These are phyloP conservation scores for Apiotrichum brassicae DNA, from an alignment of 1,284 basidiomycete genomes.

Conservation along the genomic window DNA sequence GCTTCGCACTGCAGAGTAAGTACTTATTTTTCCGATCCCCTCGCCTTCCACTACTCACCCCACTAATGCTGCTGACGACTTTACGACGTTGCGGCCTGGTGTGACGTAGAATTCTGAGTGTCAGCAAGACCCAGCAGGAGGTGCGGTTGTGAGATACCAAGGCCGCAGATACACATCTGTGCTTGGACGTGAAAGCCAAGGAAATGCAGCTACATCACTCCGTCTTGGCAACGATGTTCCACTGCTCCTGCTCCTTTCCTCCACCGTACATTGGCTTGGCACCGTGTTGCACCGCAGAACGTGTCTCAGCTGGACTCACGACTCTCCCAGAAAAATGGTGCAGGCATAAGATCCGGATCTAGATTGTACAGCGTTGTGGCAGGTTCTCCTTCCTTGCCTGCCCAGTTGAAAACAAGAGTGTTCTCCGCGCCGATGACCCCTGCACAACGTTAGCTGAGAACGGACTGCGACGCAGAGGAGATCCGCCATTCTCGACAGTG, in stretches of 20 bases:
- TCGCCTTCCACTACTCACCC: background rate
- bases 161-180: no score
- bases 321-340: slow-evolving; percentile 1
- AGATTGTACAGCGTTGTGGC: background rate
- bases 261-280: background rate
- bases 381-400: background rate
- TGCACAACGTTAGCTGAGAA: no score
- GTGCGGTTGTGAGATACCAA: no score
- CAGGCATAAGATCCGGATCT: background rate
- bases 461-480: no score
- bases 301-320: background rate
- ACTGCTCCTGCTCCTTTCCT: no score
- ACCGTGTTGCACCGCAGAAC: background rate
- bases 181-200: no score
- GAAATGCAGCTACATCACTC: no score
- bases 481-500: no score
- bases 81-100: background rate
- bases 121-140: no score
- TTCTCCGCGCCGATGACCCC: slow-evolving; percentile 1
- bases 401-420: background rate
- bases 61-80: background rate
- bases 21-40: no score
- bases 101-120: background rate
- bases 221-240: no score
- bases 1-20: background rate